phyloP scores from a whole-genome alignment of 2,329 filamentous ascomycete genomes.

The Pseudogymnoascus sp. region DNA sequence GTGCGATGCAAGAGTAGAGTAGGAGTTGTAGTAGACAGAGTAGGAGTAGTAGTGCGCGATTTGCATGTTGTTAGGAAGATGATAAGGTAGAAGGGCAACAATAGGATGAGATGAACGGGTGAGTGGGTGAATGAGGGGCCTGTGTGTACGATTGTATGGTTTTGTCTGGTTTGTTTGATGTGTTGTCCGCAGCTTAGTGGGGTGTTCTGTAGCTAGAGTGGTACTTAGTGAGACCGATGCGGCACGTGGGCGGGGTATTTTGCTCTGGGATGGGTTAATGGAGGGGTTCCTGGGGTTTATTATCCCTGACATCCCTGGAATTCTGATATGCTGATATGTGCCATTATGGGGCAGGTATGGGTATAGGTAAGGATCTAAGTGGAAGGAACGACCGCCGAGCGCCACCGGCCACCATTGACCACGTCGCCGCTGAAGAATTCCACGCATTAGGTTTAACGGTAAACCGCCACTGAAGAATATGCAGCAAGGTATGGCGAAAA shows the following conservation, averaged over 20 bases:
- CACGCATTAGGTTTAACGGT: background rate
- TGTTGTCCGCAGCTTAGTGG: background rate
- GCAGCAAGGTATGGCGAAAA: background rate
- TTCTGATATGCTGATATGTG: background rate
- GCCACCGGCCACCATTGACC: background rate
- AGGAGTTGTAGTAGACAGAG: no score
- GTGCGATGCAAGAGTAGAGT: background rate
- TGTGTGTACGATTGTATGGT: no score
- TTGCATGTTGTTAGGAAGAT: no score
- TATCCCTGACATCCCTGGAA: background rate
- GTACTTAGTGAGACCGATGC: background rate
- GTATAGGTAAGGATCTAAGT: background rate
- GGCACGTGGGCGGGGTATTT: background rate
- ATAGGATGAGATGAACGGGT: background rate
- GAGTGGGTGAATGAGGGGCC: background rate
- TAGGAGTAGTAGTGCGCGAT: no score
- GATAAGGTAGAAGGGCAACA: background rate
- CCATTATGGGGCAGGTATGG: background rate
- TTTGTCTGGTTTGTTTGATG: background rate
- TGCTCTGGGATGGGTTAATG: background rate
- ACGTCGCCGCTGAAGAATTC: background rate
- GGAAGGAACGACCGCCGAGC: background rate
- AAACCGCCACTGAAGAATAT: background rate
- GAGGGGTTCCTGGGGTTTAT: background rate
- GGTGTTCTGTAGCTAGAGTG: background rate